These are phyloP conservation scores for Calycina herbarum DNA, from an alignment of 2,329 filamentous ascomycete species.

Conservation along the genomic window DNA sequence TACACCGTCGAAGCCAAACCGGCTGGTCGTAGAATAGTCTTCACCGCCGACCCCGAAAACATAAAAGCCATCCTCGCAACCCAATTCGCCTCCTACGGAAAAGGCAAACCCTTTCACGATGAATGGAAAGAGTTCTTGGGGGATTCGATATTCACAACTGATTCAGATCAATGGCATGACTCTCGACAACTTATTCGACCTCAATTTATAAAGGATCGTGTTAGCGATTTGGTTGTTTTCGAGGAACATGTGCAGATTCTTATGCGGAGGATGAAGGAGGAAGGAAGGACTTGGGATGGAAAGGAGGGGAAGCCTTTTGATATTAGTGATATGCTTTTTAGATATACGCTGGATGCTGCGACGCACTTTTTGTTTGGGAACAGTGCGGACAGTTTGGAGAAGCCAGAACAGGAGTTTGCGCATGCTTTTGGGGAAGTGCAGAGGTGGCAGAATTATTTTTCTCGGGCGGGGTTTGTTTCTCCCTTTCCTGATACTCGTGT, in stretches of 20 bases:
- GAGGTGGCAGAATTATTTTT: slow-evolving; percentile 66
- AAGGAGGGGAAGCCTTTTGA: slow-evolving; percentile 64
- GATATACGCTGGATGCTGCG: slow-evolving; percentile 80
- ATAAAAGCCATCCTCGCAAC: slow-evolving; percentile 88
- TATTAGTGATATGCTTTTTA: slow-evolving; percentile 76
- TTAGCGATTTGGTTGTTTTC: slow-evolving; percentile 79
- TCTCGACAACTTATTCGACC: slow-evolving; percentile 81
- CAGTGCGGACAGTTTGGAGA: slow-evolving; percentile 61
- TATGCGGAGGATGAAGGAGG: slow-evolving; percentile 65
- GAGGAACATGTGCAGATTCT: slow-evolving; percentile 75
- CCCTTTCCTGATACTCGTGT: neutral
- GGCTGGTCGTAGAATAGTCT: slow-evolving; percentile 43
- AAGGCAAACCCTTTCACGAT: slow-evolving; percentile 71
- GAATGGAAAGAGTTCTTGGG: slow-evolving; percentile 78
- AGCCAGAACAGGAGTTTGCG: slow-evolving; percentile 68
- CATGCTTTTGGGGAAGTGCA: slow-evolving; percentile 80
- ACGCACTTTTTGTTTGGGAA: slow-evolving; percentile 85
- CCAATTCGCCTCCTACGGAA: slow-evolving; percentile 83
- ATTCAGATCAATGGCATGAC: slow-evolving; percentile 75
- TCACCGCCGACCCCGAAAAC: slow-evolving; percentile 84
- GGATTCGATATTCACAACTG: slow-evolving; percentile 77
- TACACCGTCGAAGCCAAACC: slow-evolving; percentile 59
- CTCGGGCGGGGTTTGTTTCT: slow-evolving; percentile 57
- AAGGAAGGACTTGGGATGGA: slow-evolving; percentile 47
- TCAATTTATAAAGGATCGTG: slow-evolving; percentile 81